Evolutionary conservation across 495 filamentous ascomycete species (phyloP).

Genomic region (Xylaria castorea): DNA sequence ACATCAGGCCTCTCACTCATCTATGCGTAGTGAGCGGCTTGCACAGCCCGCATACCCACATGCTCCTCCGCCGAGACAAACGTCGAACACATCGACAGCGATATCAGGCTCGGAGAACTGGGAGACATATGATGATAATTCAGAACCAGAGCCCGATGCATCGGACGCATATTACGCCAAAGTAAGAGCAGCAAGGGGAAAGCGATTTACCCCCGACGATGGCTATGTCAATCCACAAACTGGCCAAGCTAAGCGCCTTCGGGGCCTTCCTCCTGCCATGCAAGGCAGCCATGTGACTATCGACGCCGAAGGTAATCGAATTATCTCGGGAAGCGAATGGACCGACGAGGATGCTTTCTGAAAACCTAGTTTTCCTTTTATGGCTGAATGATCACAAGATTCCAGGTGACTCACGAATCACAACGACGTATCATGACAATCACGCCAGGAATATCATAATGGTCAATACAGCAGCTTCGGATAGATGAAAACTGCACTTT

Average conservation of each 20-base stretch:
- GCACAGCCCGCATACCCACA: constrained; percentile 43
- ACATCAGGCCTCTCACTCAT: constrained; percentile 44
- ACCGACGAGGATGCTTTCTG: constrained; percentile 62
- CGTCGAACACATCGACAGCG: constrained; percentile 70
- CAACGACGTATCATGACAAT: constrained; percentile 29
- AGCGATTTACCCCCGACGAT: constrained; percentile 60
- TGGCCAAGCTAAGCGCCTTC: constrained; percentile 43
- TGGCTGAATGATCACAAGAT: constrained; percentile 37
- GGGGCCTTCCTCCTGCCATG: constrained; percentile 46
- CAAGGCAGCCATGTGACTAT: constrained; percentile 45
- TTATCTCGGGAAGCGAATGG: constrained; percentile 62
- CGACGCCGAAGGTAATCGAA: constrained; percentile 57
- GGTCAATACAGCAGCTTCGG: constrained; percentile 9
- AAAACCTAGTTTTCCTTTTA: constrained; percentile 23
- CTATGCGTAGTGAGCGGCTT: constrained; percentile 48
- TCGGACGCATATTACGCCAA: constrained; percentile 81
- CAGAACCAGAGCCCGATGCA: constrained; percentile 74
- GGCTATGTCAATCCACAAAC: constrained; percentile 56
- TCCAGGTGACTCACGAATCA: constrained; percentile 29
- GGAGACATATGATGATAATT: constrained; percentile 87
- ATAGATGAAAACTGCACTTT: not conserved
- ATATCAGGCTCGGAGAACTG: constrained; percentile 87
- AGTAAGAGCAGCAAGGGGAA: constrained; percentile 63
- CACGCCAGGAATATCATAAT: constrained; percentile 13
- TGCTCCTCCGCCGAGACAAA: constrained; percentile 61